These are phyloP conservation scores for Entomortierella parvispora DNA, from an alignment of 192 early-diverging fungal species.

Conservation along the genomic window DNA sequence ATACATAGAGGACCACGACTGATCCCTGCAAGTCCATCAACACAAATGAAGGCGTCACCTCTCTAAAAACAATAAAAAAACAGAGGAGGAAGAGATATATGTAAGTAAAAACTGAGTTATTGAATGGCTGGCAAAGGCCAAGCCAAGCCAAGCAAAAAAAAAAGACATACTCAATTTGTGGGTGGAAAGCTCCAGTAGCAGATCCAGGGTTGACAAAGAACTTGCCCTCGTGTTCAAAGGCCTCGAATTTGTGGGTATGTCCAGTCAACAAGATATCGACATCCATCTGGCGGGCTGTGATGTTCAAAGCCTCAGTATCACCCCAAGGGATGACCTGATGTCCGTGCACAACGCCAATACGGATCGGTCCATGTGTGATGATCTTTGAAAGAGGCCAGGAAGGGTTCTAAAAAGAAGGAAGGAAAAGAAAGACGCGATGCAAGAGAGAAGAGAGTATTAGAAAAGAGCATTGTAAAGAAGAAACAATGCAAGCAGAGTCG, in stretches of 20 bases:
- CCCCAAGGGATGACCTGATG: slow-evolving; percentile 88
- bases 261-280: slow-evolving; percentile 92
- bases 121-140: not conserved
- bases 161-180: slow-evolving; percentile 50
- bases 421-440: slow-evolving; percentile 3
- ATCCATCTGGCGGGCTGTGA: slow-evolving; percentile 87
- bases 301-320: slow-evolving; percentile 75
- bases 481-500: too few species aligned
- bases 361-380: slow-evolving; percentile 68
- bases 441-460: not conserved
- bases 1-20: slow-evolving; percentile 88
- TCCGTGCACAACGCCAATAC: slow-evolving; percentile 86
- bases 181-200: slow-evolving; percentile 86
- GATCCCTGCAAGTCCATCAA: slow-evolving; percentile 91
- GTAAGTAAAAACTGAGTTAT: not conserved
- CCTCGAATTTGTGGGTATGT: slow-evolving; percentile 91
- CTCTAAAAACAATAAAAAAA: slow-evolving; percentile 45
- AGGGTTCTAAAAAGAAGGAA: slow-evolving; percentile 47
- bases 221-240: slow-evolving; percentile 90
- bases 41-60: slow-evolving; percentile 90
- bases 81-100: slow-evolving; percentile 1
- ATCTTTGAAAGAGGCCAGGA: slow-evolving; percentile 73
- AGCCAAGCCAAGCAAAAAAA: slow-evolving; percentile 8
- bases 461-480: not conserved
- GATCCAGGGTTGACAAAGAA: slow-evolving; percentile 98